Conservation (phyloP, 192 early-diverging fungal genomes). For the Backusella circina region DNA sequence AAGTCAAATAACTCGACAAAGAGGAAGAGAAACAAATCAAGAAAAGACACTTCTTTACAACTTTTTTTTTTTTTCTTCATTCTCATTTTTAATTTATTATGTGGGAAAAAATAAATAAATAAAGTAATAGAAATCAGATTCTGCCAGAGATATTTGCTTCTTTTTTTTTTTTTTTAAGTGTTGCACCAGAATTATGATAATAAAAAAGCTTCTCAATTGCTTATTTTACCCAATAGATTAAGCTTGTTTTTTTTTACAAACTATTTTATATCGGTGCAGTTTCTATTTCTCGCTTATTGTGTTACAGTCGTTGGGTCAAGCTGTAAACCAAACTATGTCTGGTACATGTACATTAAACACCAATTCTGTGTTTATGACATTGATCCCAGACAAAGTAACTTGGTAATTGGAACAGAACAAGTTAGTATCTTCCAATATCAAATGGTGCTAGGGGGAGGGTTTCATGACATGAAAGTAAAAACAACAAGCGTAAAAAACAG, state of each 20-base stretch:
- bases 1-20: background rate
- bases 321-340: background rate
- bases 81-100: background rate
- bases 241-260: background rate
- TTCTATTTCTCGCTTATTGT: background rate
- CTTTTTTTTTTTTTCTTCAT: background rate
- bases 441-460: background rate
- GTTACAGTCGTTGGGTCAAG: background rate
- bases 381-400: background rate
- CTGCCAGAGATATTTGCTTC: background rate
- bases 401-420: background rate
- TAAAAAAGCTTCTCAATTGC: conserved; percentile 2
- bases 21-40: background rate
- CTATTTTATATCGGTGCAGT: background rate
- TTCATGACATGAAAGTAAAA: background rate
- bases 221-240: background rate
- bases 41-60: background rate
- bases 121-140: background rate
- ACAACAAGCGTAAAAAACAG: background rate
- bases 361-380: background rate
- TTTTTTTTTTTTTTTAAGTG: background rate
- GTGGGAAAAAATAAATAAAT: background rate
- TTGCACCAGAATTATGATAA: background rate
- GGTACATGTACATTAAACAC: background rate
- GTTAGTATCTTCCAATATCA: background rate